Evolutionary conservation across 306 rosid genomes (phyloP).

Genomic region (Castanea sativa): DNA sequence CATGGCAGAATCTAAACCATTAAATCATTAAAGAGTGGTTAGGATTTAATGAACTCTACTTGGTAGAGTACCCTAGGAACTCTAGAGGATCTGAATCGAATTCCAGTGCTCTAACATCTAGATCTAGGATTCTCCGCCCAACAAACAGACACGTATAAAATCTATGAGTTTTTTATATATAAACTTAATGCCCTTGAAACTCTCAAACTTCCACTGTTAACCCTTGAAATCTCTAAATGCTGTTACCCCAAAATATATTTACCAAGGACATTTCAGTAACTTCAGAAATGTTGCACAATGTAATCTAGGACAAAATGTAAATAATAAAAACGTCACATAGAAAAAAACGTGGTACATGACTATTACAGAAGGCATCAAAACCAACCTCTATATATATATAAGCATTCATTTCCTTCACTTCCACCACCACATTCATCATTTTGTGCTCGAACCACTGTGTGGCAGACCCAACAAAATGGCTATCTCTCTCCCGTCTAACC

Average conservation of each 20-base stretch:
- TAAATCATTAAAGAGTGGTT: too few relatives aligned
- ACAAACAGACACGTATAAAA: background rate
- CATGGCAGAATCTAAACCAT: too few relatives aligned
- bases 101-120: conserved; percentile 9
- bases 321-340: background rate
- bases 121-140: conserved; percentile 25
- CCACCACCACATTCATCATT: too few relatives aligned
- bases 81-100: too few relatives aligned
- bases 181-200: background rate
- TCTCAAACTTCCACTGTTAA: background rate
- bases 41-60: too few relatives aligned
- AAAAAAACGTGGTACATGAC: background rate
- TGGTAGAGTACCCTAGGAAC: too few relatives aligned
- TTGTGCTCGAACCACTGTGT: too few relatives aligned
- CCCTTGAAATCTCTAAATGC: background rate
- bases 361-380: background rate
- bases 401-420: too few relatives aligned
- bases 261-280: too few relatives aligned
- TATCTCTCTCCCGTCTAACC: background rate
- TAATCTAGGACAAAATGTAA: background rate
- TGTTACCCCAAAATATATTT: background rate
- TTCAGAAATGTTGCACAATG: background rate
- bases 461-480: too few relatives aligned
- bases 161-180: too few relatives aligned
- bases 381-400: background rate